phyloP scores from a whole-genome alignment of 129 eudicot genomes.

The Apium graveolens region DNA sequence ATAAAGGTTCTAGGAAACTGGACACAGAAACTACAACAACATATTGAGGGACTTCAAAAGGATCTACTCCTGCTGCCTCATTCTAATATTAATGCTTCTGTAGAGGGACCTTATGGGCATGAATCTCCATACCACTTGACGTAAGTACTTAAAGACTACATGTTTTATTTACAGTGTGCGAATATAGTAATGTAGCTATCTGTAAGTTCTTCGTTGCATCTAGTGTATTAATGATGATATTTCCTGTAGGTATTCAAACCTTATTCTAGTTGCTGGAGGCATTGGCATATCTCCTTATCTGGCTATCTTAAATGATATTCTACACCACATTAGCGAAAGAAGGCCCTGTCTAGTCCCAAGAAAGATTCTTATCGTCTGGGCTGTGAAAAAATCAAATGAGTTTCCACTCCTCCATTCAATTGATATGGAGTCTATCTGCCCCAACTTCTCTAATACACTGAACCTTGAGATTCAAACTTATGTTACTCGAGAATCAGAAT shows the following conservation, averaged over 20 bases:
- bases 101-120: slow-evolving; percentile 92
- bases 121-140: slow-evolving; percentile 72
- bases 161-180: not conserved
- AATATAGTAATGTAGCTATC: not conserved
- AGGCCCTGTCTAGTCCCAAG: slow-evolving; percentile 73
- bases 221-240: slow-evolving; percentile 6
- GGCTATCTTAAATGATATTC: slow-evolving; percentile 79
- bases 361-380: slow-evolving; percentile 75
- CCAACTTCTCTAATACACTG: slow-evolving; percentile 42
- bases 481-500: slow-evolving; percentile 75
- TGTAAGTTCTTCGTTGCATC: not conserved
- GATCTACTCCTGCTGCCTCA: slow-evolving; percentile 21
- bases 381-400: slow-evolving; percentile 69
- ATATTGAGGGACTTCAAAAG: slow-evolving; percentile 28
- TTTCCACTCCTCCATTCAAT: slow-evolving; percentile 79
- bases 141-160: slow-evolving; percentile 27
- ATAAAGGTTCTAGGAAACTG: slow-evolving; percentile 86
- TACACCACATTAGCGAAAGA: slow-evolving; percentile 45
- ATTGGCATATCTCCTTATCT: slow-evolving; percentile 89
- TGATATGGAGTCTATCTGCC: slow-evolving; percentile 57
- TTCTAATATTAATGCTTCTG: slow-evolving; percentile 45
- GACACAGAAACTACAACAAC: slow-evolving; percentile 57
- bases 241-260: slow-evolving; percentile 65
- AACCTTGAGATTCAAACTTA: slow-evolving; percentile 89
- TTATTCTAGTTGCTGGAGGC: slow-evolving; percentile 89